phyloP scores from a whole-genome alignment of 768 basidiomycete genomes.

The Mrakia blollopis region DNA sequence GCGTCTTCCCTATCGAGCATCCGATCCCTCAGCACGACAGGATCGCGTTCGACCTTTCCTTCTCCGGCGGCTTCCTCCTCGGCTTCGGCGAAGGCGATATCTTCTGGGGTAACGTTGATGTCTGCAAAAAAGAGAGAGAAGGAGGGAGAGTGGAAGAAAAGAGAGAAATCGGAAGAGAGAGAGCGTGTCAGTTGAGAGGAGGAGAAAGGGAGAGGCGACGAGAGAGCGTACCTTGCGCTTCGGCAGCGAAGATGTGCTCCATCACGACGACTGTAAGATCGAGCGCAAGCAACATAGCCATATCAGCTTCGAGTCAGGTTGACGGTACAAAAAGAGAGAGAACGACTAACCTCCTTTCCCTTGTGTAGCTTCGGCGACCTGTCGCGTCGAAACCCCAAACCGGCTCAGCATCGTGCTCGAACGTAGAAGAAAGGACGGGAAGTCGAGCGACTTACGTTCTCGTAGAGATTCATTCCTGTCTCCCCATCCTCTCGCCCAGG shows the following conservation, averaged over 20 bases:
- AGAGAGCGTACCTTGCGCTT: background rate
- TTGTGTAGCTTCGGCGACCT: conserved; percentile 43
- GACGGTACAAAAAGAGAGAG: background rate
- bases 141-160: too few relatives aligned
- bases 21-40: background rate
- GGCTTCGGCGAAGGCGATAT: conserved; percentile 2
- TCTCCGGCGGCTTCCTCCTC: background rate
- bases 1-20: background rate
- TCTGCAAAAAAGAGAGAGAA: background rate
- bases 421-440: background rate
- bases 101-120: background rate
- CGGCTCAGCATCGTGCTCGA: background rate
- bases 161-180: background rate
- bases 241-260: conserved; percentile 36
- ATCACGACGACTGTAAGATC: conserved; percentile 24
- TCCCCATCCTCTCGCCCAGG: conserved; percentile 42
- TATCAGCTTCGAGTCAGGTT: too few relatives aligned
- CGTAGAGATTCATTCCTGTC: conserved; percentile 44
- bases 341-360: conserved; percentile 36
- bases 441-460: conserved; percentile 37
- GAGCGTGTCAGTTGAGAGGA: background rate
- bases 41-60: background rate
- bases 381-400: background rate
- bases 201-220: background rate
- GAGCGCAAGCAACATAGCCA: too few relatives aligned